These are phyloP conservation scores for Wallacemonas collosoma DNA, from an alignment of 208 protist genomes.

Conservation along the genomic window DNA sequence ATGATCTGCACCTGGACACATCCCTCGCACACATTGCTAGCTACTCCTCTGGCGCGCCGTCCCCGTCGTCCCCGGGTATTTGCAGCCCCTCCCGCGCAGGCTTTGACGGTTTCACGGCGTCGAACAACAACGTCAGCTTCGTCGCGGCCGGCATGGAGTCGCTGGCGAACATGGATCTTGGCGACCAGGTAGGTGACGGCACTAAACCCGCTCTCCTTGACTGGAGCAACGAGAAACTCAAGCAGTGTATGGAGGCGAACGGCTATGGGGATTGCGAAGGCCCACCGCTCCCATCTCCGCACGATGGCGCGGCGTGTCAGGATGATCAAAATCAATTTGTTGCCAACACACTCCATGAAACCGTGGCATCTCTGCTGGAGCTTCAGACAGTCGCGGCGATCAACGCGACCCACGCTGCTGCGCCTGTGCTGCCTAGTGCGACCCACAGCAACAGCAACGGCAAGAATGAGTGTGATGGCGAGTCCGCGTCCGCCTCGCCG, in stretches of 20 bases:
- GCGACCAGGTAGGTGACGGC: not conserved
- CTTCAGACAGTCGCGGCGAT: slow-evolving; percentile 23
- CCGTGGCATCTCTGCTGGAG: slow-evolving; percentile 21
- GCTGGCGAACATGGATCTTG: not conserved
- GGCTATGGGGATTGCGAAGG: slow-evolving; percentile 20
- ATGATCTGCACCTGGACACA: slow-evolving; percentile 12
- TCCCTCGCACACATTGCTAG: not conserved
- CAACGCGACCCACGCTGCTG: not conserved
- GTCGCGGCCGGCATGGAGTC: not conserved
- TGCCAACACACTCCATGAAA: slow-evolving; percentile 13
- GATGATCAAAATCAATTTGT: slow-evolving; percentile 28
- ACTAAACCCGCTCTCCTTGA: not conserved
- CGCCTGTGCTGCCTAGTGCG: no score
- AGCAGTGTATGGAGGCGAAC: slow-evolving; percentile 19
- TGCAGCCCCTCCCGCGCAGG: not conserved
- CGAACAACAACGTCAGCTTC: slow-evolving; percentile 15
- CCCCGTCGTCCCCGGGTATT: not conserved
- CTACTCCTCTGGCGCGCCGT: not conserved
- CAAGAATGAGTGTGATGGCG: no score
- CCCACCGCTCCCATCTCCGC: slow-evolving; percentile 30
- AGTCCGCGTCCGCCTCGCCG: not conserved
- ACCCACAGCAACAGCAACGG: no score
- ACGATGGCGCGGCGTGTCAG: slow-evolving; percentile 39
- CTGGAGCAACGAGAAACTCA: slow-evolving; percentile 14
- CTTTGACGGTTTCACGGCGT: not conserved